Percentiles rank a stretch among this genome's conserved stretches.
Evolutionary conservation across 306 rosid genomes (phyloP).

Genomic region (Cucurbita maxima): DNA sequence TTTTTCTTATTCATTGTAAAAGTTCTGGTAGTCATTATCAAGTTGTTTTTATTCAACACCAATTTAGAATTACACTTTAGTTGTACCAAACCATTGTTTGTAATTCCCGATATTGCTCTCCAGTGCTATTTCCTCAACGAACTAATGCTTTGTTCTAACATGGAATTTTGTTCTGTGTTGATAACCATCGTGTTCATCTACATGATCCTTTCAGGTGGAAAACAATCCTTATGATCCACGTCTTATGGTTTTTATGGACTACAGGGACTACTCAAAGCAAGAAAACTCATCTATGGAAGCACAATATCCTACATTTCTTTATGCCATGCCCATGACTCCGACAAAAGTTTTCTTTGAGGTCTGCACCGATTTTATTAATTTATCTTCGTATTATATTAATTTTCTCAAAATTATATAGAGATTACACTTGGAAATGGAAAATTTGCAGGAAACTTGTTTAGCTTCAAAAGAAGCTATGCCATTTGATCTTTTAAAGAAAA

Average conservation of each 20-base stretch:
- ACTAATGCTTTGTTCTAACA: not conserved
- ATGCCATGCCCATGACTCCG: slow-evolving; percentile 86
- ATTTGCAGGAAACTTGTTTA: slow-evolving; percentile 87
- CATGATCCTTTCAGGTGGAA: slow-evolving; percentile 56
- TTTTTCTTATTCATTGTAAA: not conserved
- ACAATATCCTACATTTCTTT: slow-evolving; percentile 82
- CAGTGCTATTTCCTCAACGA: not conserved
- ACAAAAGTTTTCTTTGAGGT: slow-evolving; percentile 96
- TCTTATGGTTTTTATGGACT: slow-evolving; percentile 98
- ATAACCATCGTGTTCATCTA: slow-evolving; percentile 2
- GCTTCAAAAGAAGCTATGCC: slow-evolving; percentile 97
- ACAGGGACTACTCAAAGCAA: slow-evolving; percentile 65
- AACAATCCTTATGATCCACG: slow-evolving; percentile 84
- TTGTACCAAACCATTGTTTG: not conserved
- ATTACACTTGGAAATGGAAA: slow-evolving; percentile 7
- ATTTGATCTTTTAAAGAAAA: slow-evolving; percentile 72
- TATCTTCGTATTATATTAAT: not conserved
- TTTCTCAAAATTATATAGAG: slow-evolving; percentile 3
- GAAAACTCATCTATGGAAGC: slow-evolving; percentile 42
- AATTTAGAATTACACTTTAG: not conserved
- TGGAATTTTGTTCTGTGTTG: not conserved
- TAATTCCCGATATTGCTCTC: not conserved
- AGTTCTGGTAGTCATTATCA: not conserved
- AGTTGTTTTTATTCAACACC: not conserved
- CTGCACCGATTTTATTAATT: slow-evolving; percentile 12